phyloP scores from a whole-genome alignment of 768 basidiomycete genomes.

The Mycena leptocephala region DNA sequence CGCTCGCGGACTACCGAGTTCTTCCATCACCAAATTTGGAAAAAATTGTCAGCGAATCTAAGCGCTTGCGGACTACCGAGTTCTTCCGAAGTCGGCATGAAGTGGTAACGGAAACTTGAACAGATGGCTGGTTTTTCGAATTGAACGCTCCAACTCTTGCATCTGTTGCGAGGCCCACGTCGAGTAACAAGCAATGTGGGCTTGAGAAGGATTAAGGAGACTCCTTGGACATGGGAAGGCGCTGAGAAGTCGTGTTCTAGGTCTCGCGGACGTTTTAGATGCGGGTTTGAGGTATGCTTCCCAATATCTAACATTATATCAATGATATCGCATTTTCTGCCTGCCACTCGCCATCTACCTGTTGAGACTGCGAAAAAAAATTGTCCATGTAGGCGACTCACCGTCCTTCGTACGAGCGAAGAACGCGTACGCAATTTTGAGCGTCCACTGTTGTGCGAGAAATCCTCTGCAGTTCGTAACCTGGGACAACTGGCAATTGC shows the following conservation, averaged over 20 bases:
- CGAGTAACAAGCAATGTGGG: too few relatives aligned
- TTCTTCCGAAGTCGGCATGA: too few relatives aligned
- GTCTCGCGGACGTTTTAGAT: constrained; percentile 9
- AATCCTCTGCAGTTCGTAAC: constrained; percentile 38
- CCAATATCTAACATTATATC: constrained; percentile 18
- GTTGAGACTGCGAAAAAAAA: not conserved
- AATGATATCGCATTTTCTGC: constrained; percentile 28
- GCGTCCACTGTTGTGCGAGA: constrained; percentile 55
- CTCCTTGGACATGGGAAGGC: not conserved
- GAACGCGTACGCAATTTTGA: constrained; percentile 54
- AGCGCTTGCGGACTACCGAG: too few relatives aligned
- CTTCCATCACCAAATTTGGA: too few relatives aligned
- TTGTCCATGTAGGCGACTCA: not conserved
- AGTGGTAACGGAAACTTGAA: too few relatives aligned
- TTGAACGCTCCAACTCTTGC: too few relatives aligned
- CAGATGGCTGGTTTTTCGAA: too few relatives aligned
- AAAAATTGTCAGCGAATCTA: too few relatives aligned
- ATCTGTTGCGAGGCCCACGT: too few relatives aligned
- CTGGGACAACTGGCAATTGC: constrained; percentile 48
- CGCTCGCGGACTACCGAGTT: too few relatives aligned
- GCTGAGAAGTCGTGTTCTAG: not conserved
- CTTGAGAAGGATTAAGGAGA: too few relatives aligned
- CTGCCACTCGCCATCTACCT: constrained; percentile 26
- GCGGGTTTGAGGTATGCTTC: not conserved
- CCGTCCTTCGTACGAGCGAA: constrained; percentile 24